A percentile compares a stretch with the other conserved stretches of the same genome.
Evolutionary conservation across 2,329 filamentous ascomycete species (phyloP).

Genomic region (Calonectria montana): DNA sequence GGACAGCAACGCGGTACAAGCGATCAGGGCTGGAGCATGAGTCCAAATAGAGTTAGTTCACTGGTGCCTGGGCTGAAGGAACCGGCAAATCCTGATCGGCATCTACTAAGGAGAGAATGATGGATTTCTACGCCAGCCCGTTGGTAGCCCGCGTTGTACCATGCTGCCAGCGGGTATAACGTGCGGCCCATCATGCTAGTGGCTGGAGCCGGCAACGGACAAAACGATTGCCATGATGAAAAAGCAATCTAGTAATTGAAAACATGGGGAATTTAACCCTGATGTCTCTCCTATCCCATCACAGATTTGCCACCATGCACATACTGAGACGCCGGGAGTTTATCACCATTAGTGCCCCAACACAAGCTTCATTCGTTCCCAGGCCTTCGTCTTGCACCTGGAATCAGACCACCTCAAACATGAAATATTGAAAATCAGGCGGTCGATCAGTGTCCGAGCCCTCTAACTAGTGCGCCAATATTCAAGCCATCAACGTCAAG

Average conservation of each 20-base stretch:
- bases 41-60: conserved; percentile 9
- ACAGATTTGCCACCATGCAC: neutral
- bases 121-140: neutral
- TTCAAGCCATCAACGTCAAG: neutral
- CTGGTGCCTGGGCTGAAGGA: neutral
- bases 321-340: neutral
- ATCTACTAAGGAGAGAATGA: neutral
- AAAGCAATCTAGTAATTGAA: neutral
- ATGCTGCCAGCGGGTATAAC: neutral
- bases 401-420: neutral
- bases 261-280: neutral
- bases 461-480: neutral
- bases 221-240: neutral
- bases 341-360: neutral
- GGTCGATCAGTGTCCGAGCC: neutral
- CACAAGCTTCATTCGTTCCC: neutral
- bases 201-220: neutral
- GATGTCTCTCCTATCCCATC: neutral
- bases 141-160: neutral
- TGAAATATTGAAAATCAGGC: neutral
- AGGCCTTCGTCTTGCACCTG: neutral
- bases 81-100: conserved; percentile 9
- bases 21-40: neutral
- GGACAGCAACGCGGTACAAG: neutral
- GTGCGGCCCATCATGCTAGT: neutral